phyloP scores from a whole-genome alignment of 768 basidiomycete genomes.

The Infundibulicybe gibba region DNA sequence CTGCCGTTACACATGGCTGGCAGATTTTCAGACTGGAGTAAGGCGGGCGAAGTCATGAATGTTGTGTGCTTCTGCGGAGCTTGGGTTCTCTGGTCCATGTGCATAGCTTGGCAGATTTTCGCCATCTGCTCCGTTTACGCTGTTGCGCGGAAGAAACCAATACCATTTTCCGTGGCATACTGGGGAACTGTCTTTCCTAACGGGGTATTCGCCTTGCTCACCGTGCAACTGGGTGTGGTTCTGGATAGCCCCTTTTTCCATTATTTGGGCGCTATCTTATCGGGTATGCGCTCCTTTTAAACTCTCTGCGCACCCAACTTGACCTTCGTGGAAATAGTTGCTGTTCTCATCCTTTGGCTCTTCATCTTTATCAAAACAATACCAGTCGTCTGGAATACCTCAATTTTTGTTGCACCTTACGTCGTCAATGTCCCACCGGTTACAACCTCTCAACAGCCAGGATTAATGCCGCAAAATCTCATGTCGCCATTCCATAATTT shows the following conservation, averaged over 20 bases:
- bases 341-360: conserved; percentile 40
- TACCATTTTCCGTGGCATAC: conserved; percentile 43
- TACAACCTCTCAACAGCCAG: too few relatives aligned
- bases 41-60: conserved; percentile 38
- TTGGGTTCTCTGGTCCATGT: conserved; percentile 52
- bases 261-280: conserved; percentile 51
- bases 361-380: conserved; percentile 37
- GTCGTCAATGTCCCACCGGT: conserved; percentile 9
- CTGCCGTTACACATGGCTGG: conserved; percentile 23
- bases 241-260: conserved; percentile 49
- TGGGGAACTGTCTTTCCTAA: conserved; percentile 60
- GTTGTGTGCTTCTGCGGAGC: conserved; percentile 41
- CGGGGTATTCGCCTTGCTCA: conserved; percentile 46
- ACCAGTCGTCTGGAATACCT: conserved; percentile 39
- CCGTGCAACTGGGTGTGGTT: conserved; percentile 43
- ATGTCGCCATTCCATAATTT: too few relatives aligned
- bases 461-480: too few relatives aligned
- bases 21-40: conserved; percentile 22
- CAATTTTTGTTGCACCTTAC: conserved; percentile 46
- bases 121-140: conserved; percentile 36
- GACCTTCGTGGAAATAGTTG: conserved; percentile 19
- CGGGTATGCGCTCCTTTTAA: conserved; percentile 27
- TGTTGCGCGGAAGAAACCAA: conserved; percentile 22
- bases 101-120: conserved; percentile 46
- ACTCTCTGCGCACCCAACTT: neutral